Percentiles rank a stretch among this genome's conserved stretches.
Conservation (phyloP, 2,329 filamentous ascomycete species). For the Colletotrichum endophyticum region DNA sequence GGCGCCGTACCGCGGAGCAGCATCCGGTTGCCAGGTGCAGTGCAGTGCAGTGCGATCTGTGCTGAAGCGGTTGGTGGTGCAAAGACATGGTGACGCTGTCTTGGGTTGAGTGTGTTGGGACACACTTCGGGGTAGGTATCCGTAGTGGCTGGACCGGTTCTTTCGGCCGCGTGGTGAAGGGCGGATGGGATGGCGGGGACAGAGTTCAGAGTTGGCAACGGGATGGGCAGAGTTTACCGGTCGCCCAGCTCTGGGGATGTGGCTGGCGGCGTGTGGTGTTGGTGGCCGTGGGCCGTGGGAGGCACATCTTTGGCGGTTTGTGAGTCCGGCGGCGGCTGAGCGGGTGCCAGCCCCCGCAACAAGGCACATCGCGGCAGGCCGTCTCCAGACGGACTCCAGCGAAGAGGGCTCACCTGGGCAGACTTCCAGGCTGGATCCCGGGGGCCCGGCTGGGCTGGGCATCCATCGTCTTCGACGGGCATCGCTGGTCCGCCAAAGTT, state of each 20-base stretch:
- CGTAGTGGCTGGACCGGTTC: neutral
- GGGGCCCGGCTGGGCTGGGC: conserved; percentile 1
- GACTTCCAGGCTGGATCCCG: conserved; percentile 11
- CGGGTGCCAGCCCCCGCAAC: conserved; percentile 5
- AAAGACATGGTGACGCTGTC: neutral
- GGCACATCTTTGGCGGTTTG: neutral
- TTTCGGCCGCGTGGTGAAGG: neutral
- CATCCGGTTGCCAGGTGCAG: neutral
- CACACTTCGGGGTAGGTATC: neutral
- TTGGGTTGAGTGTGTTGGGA: neutral
- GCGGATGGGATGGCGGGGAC: neutral
- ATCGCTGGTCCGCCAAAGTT: neutral
- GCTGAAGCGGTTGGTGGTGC: neutral
- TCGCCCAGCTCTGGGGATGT: neutral
- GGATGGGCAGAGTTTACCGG: neutral
- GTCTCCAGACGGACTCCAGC: neutral
- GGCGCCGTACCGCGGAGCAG: neutral
- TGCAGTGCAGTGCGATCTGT: neutral
- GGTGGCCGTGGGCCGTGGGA: neutral
- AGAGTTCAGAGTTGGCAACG: neutral
- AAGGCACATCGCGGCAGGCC: conserved; percentile 9
- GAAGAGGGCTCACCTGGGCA: neutral
- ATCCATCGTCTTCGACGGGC: conserved; percentile 2
- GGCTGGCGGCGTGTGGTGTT: neutral
- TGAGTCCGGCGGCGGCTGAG: conserved; percentile 3